These are phyloP conservation scores for Malassezia restricta DNA, from an alignment of 1,284 basidiomycete genomes.

Conservation along the genomic window DNA sequence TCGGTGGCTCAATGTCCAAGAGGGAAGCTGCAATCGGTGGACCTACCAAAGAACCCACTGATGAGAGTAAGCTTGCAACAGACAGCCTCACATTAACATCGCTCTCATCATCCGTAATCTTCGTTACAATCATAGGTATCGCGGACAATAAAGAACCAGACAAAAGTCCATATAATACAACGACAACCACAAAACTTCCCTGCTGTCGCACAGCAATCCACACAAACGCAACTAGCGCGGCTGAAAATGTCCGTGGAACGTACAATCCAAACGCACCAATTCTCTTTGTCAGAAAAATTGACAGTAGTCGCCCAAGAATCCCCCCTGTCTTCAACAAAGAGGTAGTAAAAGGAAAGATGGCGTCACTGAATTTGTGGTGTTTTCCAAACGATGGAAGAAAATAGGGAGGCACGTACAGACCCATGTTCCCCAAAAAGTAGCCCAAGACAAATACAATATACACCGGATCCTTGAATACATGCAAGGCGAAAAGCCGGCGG, in stretches of 20 bases:
- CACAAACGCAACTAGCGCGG: conserved; percentile 28
- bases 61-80: conserved; percentile 1
- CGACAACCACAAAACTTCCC: conserved; percentile 18
- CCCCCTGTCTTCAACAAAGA: conserved; percentile 28
- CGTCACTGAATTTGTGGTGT: neutral
- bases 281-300: conserved; percentile 42
- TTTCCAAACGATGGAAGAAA: conserved; percentile 15
- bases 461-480: conserved; percentile 18
- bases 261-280: conserved; percentile 46
- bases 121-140: conserved; percentile 9
- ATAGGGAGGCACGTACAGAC: conserved; percentile 27
- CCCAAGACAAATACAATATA: conserved; percentile 21
- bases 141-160: conserved; percentile 30
- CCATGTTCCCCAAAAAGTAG: conserved; percentile 21
- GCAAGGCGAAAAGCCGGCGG: neutral
- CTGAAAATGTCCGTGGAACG: conserved; percentile 31
- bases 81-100: conserved; percentile 5
- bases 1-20: conserved; percentile 1
- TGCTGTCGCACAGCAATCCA: conserved; percentile 8
- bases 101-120: conserved; percentile 5
- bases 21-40: conserved; percentile 20
- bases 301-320: conserved; percentile 41
- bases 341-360: neutral
- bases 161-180: conserved; percentile 28
- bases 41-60: conserved; percentile 18